Evolutionary conservation across 495 filamentous ascomycete species (phyloP).

Genomic region (Cercophora newfieldiana): DNA sequence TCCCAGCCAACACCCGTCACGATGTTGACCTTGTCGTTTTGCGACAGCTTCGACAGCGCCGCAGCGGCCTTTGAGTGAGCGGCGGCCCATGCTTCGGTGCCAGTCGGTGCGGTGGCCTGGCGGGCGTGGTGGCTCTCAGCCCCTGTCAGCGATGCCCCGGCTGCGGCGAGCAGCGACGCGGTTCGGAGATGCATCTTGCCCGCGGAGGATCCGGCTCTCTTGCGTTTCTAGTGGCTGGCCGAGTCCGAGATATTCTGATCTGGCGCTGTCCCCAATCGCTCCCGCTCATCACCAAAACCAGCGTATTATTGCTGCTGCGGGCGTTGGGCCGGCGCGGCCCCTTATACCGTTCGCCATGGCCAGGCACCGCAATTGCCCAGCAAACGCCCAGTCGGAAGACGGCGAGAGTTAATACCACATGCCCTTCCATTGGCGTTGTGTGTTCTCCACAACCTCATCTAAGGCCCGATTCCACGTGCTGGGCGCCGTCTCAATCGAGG

Average conservation of each 20-base stretch:
- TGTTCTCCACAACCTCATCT: conserved; percentile 21
- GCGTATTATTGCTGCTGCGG: neutral
- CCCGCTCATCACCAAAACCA: neutral
- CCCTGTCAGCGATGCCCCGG: conserved; percentile 12
- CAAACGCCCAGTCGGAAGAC: conserved; percentile 27
- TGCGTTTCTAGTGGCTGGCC: neutral
- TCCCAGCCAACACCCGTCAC: conserved; percentile 65
- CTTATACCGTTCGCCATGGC: conserved; percentile 21
- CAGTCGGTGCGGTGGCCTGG: conserved; percentile 19
- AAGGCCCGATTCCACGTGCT: neutral
- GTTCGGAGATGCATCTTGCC: neutral
- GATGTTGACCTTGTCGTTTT: conserved; percentile 60
- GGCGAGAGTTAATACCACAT: conserved; percentile 18
- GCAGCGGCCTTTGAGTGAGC: conserved; percentile 59
- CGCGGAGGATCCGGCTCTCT: neutral
- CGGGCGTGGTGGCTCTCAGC: conserved; percentile 15
- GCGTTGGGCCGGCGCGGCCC: neutral
- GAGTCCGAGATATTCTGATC: neutral
- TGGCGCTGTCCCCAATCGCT: neutral
- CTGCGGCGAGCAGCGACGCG: neutral
- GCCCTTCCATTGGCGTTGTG: neutral
- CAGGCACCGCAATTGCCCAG: conserved; percentile 11
- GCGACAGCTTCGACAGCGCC: conserved; percentile 56
- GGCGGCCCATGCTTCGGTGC: conserved; percentile 44
- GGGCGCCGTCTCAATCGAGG: conserved; percentile 15